These are phyloP conservation scores for Lentinula novae-zelandiae DNA, from an alignment of 1,284 basidiomycete species.

Conservation along the genomic window DNA sequence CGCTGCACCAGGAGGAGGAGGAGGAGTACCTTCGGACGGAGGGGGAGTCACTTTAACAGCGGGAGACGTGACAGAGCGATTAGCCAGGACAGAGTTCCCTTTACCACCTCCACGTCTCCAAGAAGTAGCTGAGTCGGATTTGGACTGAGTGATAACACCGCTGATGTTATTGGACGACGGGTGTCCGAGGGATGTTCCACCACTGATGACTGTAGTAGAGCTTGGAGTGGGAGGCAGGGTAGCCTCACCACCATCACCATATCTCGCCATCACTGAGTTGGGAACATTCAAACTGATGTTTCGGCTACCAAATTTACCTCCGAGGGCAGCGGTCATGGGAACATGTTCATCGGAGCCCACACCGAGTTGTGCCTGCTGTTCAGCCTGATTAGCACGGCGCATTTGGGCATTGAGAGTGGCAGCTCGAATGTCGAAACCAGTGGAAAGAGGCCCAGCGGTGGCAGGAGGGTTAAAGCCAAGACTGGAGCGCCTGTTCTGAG, in stretches of 20 bases:
- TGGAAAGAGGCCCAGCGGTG: conserved; percentile 62
- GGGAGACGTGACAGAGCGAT: conserved; percentile 60
- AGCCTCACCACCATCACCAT: conserved; percentile 38
- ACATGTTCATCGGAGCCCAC: conserved; percentile 49
- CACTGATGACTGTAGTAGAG: conserved; percentile 66
- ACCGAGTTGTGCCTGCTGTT: conserved; percentile 58
- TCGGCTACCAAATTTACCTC: conserved; percentile 72
- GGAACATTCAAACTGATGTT: conserved; percentile 38
- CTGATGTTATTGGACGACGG: conserved; percentile 36
- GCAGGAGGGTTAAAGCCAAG: conserved; percentile 56
- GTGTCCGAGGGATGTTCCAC: conserved; percentile 63
- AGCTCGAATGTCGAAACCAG: conserved; percentile 59
- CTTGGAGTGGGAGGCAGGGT: conserved; percentile 52
- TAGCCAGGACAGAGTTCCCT: conserved; percentile 58
- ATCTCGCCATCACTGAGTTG: conserved; percentile 28
- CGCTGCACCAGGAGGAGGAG: conserved; percentile 40
- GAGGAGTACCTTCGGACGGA: conserved; percentile 44
- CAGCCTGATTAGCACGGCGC: conserved; percentile 63
- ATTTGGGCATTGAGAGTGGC: conserved; percentile 47
- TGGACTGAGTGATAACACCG: conserved; percentile 45
- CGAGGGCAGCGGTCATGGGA: conserved; percentile 76
- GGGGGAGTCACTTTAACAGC: conserved; percentile 68
- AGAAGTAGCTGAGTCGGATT: conserved; percentile 70
- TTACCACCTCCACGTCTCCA: conserved; percentile 72
- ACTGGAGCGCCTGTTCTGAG: conserved; percentile 43